Evolutionary conservation across 371 early-diverging fungal genomes (phyloP), one percentile per base, ranked within the genome.

Genomic region (Chytridium lagenaria): DNA sequence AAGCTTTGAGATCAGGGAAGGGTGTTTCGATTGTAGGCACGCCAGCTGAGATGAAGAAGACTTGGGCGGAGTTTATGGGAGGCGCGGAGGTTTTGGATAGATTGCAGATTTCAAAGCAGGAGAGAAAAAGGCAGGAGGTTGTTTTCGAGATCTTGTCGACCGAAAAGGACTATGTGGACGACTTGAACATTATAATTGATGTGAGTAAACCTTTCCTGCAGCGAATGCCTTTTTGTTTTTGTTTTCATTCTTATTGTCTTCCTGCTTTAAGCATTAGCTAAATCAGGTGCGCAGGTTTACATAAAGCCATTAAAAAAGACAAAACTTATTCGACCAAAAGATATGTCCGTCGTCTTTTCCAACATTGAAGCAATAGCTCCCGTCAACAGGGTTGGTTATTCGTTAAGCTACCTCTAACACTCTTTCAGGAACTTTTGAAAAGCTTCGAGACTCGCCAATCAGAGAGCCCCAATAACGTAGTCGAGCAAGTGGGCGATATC

Each of bases 141-240:
- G 79, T 90, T n/a, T 80, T 85, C 65, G 92, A 91, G 67, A 78
- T 91, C 5, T 80, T 88, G 26, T 37, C 75, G n/a, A 91, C 92
- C 3, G 92, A 91, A 65, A 77, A 78, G 39, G 83, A 84, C 10
- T 91, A 88, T 75, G 84, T 90, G 3, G 79, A 82, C 16, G 92
- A 91, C 78, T 72, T 91, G 40, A 80, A 83, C 33, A 71, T 86
- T 30, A 82, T 89, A n/a, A 78, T 86, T 44, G 84, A 88, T 65
- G 91, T 90, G 80, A 76, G 71, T 3, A 7, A 2, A 50, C n/a
- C n/a, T n/a, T n/a, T n/a, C n/a, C n/a, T n/a, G n/a, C n/a, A n/a
- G 7, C 12, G 28, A 23, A 15, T 52, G 69, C 16, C 3, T 15
- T 52, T 26, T 15, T 52, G n/a, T 49, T 37, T 64, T 15, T 19